These are phyloP conservation scores for Pichia sp. DNA, from an alignment of 1,139 yeast species.

Conservation along the genomic window DNA sequence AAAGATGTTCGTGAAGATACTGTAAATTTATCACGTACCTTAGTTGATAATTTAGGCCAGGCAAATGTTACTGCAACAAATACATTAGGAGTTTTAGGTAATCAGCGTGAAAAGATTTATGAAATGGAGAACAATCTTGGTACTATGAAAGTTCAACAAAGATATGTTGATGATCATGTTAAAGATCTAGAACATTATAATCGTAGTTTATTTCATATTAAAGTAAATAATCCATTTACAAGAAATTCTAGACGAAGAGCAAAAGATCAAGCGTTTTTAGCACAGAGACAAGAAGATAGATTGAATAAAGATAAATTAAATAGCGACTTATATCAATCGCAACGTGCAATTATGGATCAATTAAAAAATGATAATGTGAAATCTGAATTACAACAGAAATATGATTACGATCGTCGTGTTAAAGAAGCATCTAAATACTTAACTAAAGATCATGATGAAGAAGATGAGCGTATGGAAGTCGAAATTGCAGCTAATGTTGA, in stretches of 20 bases:
- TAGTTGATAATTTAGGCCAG: constrained; percentile 80
- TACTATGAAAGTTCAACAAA: constrained; percentile 73
- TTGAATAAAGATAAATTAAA: constrained; percentile 25
- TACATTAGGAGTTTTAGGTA: constrained; percentile 85
- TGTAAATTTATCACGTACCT: constrained; percentile 77
- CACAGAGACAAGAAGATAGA: constrained; percentile 40
- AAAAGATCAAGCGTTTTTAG: constrained; percentile 64
- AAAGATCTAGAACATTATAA: constrained; percentile 73
- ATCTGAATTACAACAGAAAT: constrained; percentile 37
- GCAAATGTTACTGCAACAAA: constrained; percentile 90
- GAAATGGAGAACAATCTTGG: constrained; percentile 73
- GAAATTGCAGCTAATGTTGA: constrained; percentile 49
- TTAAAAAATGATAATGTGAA: constrained; percentile 16
- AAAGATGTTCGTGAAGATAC: constrained; percentile 65
- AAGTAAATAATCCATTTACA: constrained; percentile 80
- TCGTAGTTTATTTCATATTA: constrained; percentile 78
- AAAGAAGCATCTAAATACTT: constrained; percentile 35
- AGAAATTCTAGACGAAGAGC: constrained; percentile 70
- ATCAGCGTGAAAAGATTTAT: constrained; percentile 81
- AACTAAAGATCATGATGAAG: constrained; percentile 37
- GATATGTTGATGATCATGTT: constrained; percentile 79
- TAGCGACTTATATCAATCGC: constrained; percentile 24
- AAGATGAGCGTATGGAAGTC: constrained; percentile 55
- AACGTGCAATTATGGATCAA: constrained; percentile 23
- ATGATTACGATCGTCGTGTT: constrained; percentile 44